Percentiles rank a stretch among this genome's conserved stretches.
Conservation (phyloP, 805 yeast genomes). For the Wickerhamomyces rabaulensis region DNA sequence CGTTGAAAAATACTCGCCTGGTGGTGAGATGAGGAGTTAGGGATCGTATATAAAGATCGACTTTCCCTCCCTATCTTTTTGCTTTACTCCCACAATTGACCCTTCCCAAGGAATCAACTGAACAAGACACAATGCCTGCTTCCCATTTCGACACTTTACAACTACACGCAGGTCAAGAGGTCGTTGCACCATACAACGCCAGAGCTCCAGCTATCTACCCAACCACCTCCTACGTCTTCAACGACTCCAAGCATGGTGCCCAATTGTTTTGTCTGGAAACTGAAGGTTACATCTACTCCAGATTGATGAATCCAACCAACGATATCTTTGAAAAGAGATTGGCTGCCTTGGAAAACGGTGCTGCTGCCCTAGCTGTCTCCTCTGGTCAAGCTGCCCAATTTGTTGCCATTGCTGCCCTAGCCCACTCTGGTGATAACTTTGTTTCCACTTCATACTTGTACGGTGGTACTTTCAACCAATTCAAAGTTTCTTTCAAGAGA, state of each 20-base stretch:
- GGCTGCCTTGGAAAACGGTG: slow-evolving; percentile 88
- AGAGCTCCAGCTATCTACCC: slow-evolving; percentile 95
- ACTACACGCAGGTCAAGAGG: slow-evolving; percentile 90
- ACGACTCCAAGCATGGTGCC: slow-evolving; percentile 89
- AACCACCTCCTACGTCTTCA: slow-evolving; percentile 82
- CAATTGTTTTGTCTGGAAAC: slow-evolving; percentile 80
- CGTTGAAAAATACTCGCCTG: background rate
- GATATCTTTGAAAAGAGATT: slow-evolving; percentile 89
- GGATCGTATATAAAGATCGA: background rate
- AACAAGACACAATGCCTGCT: slow-evolving; percentile 27
- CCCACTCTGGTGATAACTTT: slow-evolving; percentile 86
- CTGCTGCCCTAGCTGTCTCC: slow-evolving; percentile 80
- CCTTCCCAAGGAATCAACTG: background rate
- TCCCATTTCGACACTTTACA: slow-evolving; percentile 86
- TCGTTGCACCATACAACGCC: slow-evolving; percentile 50
- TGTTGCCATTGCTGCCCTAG: slow-evolving; percentile 74
- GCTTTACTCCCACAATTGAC: too few relatives aligned
- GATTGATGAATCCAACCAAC: slow-evolving; percentile 89
- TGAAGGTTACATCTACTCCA: slow-evolving; percentile 82
- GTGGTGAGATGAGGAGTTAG: background rate
- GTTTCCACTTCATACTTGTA: slow-evolving; percentile 82
- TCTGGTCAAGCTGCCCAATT: slow-evolving; percentile 98
- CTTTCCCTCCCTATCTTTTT: too few relatives aligned
- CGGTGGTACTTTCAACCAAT: slow-evolving; percentile 96
- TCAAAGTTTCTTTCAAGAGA: slow-evolving; percentile 86